phyloP scores from a whole-genome alignment of 192 early-diverging fungal species.

The Dissophora globulifera region DNA sequence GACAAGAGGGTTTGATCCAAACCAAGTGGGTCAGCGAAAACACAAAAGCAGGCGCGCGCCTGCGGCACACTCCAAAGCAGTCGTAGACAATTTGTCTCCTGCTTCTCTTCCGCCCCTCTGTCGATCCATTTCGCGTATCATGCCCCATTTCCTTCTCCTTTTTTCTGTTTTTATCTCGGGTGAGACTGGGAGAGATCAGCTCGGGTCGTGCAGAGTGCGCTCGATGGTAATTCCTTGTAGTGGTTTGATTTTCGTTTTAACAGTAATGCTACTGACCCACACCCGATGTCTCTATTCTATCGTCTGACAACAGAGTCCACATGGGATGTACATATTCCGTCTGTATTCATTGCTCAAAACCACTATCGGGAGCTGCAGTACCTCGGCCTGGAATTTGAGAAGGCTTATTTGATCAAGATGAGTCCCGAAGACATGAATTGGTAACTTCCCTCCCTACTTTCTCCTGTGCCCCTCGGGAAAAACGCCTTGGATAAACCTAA shows the following conservation, averaged over 20 bases:
- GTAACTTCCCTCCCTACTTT: slow-evolving; percentile 3
- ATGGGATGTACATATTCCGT: slow-evolving; percentile 86
- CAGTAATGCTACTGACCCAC: background rate
- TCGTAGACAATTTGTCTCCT: too few relatives aligned
- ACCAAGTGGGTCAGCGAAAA: too few relatives aligned
- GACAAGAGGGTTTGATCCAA: too few relatives aligned
- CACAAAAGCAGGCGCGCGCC: too few relatives aligned
- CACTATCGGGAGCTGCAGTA: slow-evolving; percentile 72
- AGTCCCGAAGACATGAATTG: slow-evolving; percentile 47
- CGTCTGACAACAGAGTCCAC: slow-evolving; percentile 80
- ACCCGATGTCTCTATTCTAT: too few relatives aligned
- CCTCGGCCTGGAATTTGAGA: slow-evolving; percentile 34
- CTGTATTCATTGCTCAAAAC: slow-evolving; percentile 82
- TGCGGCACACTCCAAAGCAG: too few relatives aligned
- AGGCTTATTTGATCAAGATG: slow-evolving; percentile 24
- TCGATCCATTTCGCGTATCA: background rate
- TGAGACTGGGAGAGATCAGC: too few relatives aligned
- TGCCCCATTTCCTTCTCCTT: background rate
- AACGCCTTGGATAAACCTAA: too few relatives aligned
- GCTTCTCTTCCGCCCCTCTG: too few relatives aligned
- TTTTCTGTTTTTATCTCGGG: background rate
- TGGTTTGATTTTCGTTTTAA: background rate
- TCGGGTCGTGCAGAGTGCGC: too few relatives aligned
- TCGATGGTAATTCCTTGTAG: too few relatives aligned
- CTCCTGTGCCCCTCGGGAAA: too few relatives aligned